Evolutionary conservation across 495 filamentous ascomycete genomes (phyloP).

Genomic region (Podospora fimiseda): DNA sequence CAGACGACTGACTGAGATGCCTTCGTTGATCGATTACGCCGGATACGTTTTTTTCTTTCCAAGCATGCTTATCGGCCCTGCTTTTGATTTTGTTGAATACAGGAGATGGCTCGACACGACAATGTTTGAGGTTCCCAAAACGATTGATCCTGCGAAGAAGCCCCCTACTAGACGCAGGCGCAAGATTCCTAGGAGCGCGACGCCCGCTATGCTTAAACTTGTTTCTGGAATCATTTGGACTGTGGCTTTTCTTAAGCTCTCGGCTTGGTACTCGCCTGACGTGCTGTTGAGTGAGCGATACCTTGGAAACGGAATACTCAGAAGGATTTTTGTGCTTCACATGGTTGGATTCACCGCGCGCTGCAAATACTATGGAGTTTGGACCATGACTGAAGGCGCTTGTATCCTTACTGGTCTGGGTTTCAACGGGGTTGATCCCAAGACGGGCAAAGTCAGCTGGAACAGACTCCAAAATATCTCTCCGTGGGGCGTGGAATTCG

Average conservation of each 20-base stretch:
- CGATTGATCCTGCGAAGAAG: constrained; percentile 69
- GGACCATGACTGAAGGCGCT: constrained; percentile 86
- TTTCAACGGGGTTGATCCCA: constrained; percentile 84
- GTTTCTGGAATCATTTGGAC: constrained; percentile 71
- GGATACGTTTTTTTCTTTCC: constrained; percentile 96
- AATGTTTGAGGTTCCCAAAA: constrained; percentile 83
- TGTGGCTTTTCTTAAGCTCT: constrained; percentile 66
- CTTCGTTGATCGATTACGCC: constrained; percentile 67
- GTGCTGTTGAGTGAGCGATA: constrained; percentile 54
- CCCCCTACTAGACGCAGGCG: constrained; percentile 86
- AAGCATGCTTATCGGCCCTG: constrained; percentile 74
- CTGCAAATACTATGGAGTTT: constrained; percentile 92
- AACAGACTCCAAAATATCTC: constrained; percentile 82
- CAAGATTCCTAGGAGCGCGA: constrained; percentile 87
- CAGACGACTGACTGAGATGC: constrained; percentile 66
- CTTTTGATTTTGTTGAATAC: constrained; percentile 93
- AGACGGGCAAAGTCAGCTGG: constrained; percentile 79
- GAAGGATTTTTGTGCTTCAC: constrained; percentile 68
- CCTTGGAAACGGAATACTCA: constrained; percentile 58
- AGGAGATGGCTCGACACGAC: constrained; percentile 84
- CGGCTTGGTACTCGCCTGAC: constrained; percentile 54
- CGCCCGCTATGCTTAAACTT: constrained; percentile 75
- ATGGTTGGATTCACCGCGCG: constrained; percentile 76
- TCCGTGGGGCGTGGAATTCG: constrained; percentile 73
- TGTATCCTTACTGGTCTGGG: constrained; percentile 92